A percentile compares a stretch with the other conserved stretches of the same genome.
phyloP scores from a whole-genome alignment of 495 filamentous ascomycete species.

The Aspergillus baeticus region DNA sequence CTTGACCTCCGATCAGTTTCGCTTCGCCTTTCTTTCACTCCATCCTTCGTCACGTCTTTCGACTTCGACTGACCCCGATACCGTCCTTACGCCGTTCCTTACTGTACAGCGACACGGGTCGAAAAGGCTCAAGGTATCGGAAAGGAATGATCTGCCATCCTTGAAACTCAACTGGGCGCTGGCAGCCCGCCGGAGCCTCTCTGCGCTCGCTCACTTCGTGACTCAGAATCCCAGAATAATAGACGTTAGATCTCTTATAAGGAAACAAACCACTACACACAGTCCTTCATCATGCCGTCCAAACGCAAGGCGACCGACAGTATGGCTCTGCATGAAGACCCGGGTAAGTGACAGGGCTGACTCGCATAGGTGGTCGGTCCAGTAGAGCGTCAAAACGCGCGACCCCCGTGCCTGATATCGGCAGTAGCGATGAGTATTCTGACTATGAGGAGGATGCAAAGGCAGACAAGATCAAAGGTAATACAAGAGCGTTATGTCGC shows the following conservation, averaged over 20 bases:
- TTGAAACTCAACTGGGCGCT: constrained; percentile 19
- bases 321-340: constrained; percentile 28
- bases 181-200: constrained; percentile 21
- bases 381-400: constrained; percentile 62
- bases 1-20: constrained; percentile 2
- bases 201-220: constrained; percentile 3
- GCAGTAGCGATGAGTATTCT: constrained; percentile 70
- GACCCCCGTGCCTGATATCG: constrained; percentile 65
- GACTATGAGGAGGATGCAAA: constrained; percentile 55
- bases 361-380: constrained; percentile 50
- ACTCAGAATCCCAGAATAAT: constrained; percentile 6
- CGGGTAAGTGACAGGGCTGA: constrained; percentile 29
- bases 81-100: background rate
- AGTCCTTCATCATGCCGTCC: constrained; percentile 55
- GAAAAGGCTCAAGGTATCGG: background rate
- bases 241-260: constrained; percentile 16
- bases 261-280: constrained; percentile 8
- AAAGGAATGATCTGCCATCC: constrained; percentile 4
- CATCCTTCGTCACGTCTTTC: background rate
- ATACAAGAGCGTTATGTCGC: constrained; percentile 32
- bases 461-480: constrained; percentile 46
- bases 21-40: constrained; percentile 5
- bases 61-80: background rate
- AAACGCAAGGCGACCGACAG: constrained; percentile 75
- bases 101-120: background rate